These are phyloP conservation scores for Fusarium sp. DNA, from an alignment of 2,329 filamentous ascomycete genomes.

Conservation along the genomic window DNA sequence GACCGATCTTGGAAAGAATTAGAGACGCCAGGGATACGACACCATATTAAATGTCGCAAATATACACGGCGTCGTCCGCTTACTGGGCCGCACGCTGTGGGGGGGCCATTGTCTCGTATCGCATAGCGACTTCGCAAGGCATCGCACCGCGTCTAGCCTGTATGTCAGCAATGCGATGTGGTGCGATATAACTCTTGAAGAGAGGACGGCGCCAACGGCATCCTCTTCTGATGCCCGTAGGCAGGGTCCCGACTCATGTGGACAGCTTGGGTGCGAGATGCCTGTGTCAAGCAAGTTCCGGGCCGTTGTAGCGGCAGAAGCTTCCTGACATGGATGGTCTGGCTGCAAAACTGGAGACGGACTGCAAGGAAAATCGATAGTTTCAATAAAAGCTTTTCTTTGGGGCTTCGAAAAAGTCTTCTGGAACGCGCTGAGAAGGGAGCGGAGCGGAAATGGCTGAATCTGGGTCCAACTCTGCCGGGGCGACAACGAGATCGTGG, in stretches of 20 bases:
- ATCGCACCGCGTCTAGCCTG: not conserved
- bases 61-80: constrained; percentile 14
- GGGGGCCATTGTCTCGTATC: not conserved
- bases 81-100: constrained; percentile 7
- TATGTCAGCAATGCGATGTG: constrained; percentile 1
- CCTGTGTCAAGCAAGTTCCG: constrained; percentile 20
- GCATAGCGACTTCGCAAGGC: not conserved
- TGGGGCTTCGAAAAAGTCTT: constrained; percentile 25
- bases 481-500: constrained; percentile 3
- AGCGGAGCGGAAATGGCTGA: constrained; percentile 11
- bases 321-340: constrained; percentile 15
- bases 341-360: constrained; percentile 22
- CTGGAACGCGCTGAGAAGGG: constrained; percentile 19
- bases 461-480: constrained; percentile 13
- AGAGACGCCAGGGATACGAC: not conserved
- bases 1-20: constrained; percentile 11
- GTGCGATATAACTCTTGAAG: not conserved
- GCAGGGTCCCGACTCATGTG: constrained; percentile 18
- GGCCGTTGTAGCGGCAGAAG: constrained; percentile 20
- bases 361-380: constrained; percentile 22
- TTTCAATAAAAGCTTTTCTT: constrained; percentile 8
- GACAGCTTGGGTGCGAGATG: constrained; percentile 2
- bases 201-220: not conserved
- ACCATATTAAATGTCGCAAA: constrained; percentile 15
- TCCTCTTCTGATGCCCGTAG: constrained; percentile 19